Evolutionary conservation across 768 basidiomycete genomes (phyloP), one percentile per base, ranked within the genome.

Genomic region (Astraeus odoratus): DNA sequence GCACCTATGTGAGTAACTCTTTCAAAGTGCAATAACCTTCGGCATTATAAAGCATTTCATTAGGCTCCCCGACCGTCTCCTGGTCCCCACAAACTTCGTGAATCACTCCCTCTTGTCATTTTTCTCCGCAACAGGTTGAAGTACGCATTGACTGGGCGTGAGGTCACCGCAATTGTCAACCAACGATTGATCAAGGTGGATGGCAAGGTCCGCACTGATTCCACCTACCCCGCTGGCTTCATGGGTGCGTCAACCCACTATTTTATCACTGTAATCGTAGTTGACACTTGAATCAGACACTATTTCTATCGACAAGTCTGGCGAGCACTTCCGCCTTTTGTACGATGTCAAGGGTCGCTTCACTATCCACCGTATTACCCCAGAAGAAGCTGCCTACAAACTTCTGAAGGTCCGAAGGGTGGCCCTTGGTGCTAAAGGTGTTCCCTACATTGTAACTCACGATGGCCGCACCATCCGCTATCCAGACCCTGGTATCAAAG

Each of bases 321-420:
- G 86, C 71, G 96, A 99, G 71, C 86, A 98, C 77, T 99, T 98
- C 86, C 95, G 96, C 69, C 81, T 98, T 49, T 77, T 99, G 34
- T 98, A 98, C 78, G 96, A 98, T 66, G 84, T 98, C 71, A 99
- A 99, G 77, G 96, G 96, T 57, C 96, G 96, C 56, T 99, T 99
- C 77, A 88, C 93, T 56, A 95, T 98, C 67, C 96, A 99, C 78
- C 91, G 96, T 60, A 98, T 99, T 79, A 93, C 93, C 44, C 79
- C 86, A 33, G 96, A 98, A 72, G 96, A 99, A 70, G 92, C 95
- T 39, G 73, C 76, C 58, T 97, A 92, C 82, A 97, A 97, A 72
- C 90, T 99, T 62, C 77, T 89, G 65, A 92, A 93, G 66, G 96
- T 99, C 59, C 81, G 81, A 67, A 85, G 81, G 57, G 86, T 95